phyloP scores from a whole-genome alignment of 768 basidiomycete genomes.

The Suillus sp. region DNA sequence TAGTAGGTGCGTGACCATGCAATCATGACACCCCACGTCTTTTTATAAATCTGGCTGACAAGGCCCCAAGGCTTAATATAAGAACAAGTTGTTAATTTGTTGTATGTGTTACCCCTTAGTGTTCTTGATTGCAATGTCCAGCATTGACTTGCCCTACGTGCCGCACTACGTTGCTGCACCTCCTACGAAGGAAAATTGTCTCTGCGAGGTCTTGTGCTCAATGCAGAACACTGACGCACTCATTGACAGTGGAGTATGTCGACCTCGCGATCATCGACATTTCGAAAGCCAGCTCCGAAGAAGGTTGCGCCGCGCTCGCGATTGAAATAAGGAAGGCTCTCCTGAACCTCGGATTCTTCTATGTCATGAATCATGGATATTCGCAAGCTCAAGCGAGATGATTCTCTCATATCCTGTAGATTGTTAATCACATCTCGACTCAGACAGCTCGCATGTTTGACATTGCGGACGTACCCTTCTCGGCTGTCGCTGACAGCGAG shows the following conservation, averaged over 20 bases:
- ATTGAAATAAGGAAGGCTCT: conserved; percentile 48
- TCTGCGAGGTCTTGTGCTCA: conserved; percentile 16
- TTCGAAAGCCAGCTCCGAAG: conserved; percentile 38
- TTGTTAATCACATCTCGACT: not conserved
- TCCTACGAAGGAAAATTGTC: conserved; percentile 37
- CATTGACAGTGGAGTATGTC: conserved; percentile 45
- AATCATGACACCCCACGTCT: not conserved
- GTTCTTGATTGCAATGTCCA: conserved; percentile 28
- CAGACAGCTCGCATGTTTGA: conserved; percentile 51
- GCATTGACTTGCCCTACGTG: conserved; percentile 31
- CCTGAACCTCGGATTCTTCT: conserved; percentile 44
- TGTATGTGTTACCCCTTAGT: not conserved
- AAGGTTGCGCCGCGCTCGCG: conserved; percentile 41
- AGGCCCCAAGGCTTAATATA: not conserved
- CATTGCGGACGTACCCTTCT: conserved; percentile 50
- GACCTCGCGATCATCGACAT: conserved; percentile 57
- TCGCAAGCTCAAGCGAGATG: conserved; percentile 35
- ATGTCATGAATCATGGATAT: conserved; percentile 42
- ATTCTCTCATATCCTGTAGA: not conserved
- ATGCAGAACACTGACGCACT: conserved; percentile 17
- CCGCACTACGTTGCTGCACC: conserved; percentile 41
- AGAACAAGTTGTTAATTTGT: not conserved
- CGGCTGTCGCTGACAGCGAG: conserved; percentile 42
- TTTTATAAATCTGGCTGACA: not conserved
- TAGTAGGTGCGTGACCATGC: not conserved